Evolutionary conservation across 768 basidiomycete genomes (phyloP), one percentile per base, ranked within the genome.

Genomic region (Leccinum ochraceum): DNA sequence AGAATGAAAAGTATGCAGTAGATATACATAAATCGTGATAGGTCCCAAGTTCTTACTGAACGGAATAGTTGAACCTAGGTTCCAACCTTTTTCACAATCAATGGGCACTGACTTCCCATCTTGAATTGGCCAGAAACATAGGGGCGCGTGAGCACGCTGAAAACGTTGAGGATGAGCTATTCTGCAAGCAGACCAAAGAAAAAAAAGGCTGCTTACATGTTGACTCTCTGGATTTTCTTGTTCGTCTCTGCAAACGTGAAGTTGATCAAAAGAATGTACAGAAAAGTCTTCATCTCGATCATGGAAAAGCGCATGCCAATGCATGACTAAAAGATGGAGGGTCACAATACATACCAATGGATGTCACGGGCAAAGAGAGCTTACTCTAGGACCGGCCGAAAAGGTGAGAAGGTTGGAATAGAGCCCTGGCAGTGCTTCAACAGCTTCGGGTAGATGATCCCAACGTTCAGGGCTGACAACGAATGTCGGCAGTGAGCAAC

Each of bases 251-350:
- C 70, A 66, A 88, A 93, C 6, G 73, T 77, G 65, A 92, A 94
- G 67, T 83, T 81, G 13, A 85, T 86, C 48, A 94, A 64, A 22
- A 94, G 78, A 54, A 86, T 80, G 66, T 85, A 91, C 9, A 92
- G 67, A 69, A 94, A 87, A 1, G 83, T 80, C 75, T 94, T 94
- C 64, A 92, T 86, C 76, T 94, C 91, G 57, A 93, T 89, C 70
- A 92, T 76, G 6, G 92, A 90, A 71, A 94, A 92, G 24, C 87
- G 84, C 77, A 89, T 80, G 3, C 92, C 92, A 53, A 92, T 89
- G 69, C 92, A 94, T 1, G 90, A 88, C 92, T 94, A 55, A 60
- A 39, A 5, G 17, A n/a, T 20, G 1, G 7, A 16, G 4, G 16
- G 53, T 68, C 58, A 56, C 17, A 4, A 26, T n/a, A 32, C 30